These are phyloP conservation scores for Tardiomyces digboiensis DNA, from an alignment of 1,139 yeast species.

Conservation along the genomic window DNA sequence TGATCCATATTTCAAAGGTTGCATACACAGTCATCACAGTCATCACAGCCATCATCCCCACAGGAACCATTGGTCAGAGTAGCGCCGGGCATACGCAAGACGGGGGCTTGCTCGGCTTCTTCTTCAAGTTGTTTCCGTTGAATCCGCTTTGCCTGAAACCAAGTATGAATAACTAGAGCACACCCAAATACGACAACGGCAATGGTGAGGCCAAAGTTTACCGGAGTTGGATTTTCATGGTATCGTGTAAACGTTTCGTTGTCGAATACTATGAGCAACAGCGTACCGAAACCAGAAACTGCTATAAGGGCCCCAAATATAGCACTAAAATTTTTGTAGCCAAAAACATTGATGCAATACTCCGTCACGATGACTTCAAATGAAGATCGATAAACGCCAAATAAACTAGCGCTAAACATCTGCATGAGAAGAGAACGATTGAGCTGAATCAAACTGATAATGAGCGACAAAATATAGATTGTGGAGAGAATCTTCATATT, in stretches of 20 bases:
- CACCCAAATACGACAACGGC: conserved; percentile 48
- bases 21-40: conserved; percentile 15
- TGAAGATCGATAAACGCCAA: conserved; percentile 86
- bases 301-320: conserved; percentile 85
- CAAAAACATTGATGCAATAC: conserved; percentile 87
- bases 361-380: conserved; percentile 90
- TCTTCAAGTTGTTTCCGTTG: conserved; percentile 45
- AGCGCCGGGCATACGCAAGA: conserved; percentile 38
- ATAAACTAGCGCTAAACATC: conserved; percentile 19
- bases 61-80: conserved; percentile 8
- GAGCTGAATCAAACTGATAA: conserved; percentile 49
- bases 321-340: conserved; percentile 85
- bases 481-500: conserved; percentile 55
- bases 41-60: conserved; percentile 12
- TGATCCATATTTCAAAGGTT: conserved; percentile 11
- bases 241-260: conserved; percentile 52
- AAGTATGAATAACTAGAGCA: conserved; percentile 35
- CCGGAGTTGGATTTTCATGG: conserved; percentile 68
- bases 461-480: conserved; percentile 38
- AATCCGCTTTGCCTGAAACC: conserved; percentile 38
- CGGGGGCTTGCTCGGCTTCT: conserved; percentile 54
- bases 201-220: conserved; percentile 46
- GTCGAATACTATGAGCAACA: conserved; percentile 64
- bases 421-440: conserved; percentile 12
- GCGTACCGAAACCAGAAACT: conserved; percentile 67